Percentiles rank a stretch among this genome's conserved stretches.
Evolutionary conservation across 1,284 basidiomycete genomes (phyloP).

Genomic region (Cutaneotrichosporon dermatis): DNA sequence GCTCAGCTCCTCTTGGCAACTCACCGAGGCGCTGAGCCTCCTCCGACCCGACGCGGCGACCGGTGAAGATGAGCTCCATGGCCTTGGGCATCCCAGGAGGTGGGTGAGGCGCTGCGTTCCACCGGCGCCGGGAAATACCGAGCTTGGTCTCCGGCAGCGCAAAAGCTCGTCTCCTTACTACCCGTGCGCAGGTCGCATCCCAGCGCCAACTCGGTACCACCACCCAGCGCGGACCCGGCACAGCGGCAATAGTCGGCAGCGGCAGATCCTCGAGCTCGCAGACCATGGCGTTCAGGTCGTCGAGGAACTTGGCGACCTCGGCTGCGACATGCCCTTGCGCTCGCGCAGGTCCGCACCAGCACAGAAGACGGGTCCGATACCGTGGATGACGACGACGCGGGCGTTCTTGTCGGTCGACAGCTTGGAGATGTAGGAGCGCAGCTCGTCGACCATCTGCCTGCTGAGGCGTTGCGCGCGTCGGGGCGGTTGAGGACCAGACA

Average conservation of each 20-base stretch:
- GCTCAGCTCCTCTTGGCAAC: constrained; percentile 13
- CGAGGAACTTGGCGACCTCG: constrained; percentile 75
- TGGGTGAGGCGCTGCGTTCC: constrained; percentile 83
- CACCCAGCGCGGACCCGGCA: constrained; percentile 92
- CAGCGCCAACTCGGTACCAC: constrained; percentile 79
- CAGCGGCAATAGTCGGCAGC: constrained; percentile 84
- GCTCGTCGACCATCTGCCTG: constrained; percentile 68
- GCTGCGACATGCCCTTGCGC: constrained; percentile 69
- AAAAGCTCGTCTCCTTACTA: constrained; percentile 62
- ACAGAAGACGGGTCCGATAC: constrained; percentile 72
- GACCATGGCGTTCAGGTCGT: constrained; percentile 67
- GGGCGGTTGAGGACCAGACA: constrained; percentile 66
- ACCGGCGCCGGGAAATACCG: constrained; percentile 93
- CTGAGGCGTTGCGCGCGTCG: constrained; percentile 87
- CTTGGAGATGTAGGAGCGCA: constrained; percentile 64
- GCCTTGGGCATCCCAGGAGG: constrained; percentile 75
- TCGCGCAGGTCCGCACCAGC: constrained; percentile 88
- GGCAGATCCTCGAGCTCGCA: constrained; percentile 71
- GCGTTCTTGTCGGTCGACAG: constrained; percentile 55
- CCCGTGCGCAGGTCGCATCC: constrained; percentile 85
- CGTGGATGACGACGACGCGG: constrained; percentile 73
- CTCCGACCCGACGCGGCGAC: constrained; percentile 58
- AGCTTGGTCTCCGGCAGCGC: constrained; percentile 77
- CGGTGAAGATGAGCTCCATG: constrained; percentile 83
- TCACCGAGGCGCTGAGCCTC: constrained; percentile 74